phyloP scores from a whole-genome alignment of 768 basidiomycete species.

The Kockovaella imperatae region DNA sequence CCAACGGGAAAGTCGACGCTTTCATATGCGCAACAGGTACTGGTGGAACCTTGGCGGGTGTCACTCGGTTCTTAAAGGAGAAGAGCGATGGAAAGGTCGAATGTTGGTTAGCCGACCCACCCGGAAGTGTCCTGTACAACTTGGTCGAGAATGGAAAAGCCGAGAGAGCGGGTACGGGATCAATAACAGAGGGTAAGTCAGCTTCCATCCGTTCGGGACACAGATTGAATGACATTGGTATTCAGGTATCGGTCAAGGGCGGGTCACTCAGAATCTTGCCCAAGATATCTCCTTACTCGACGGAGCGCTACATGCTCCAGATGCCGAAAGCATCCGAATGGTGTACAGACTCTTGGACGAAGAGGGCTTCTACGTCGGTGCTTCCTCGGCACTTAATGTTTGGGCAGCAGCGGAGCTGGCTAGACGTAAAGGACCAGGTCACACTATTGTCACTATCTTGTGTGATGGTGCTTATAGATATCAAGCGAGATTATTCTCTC shows the following conservation, averaged over 20 bases:
- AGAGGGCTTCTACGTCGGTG: conserved; percentile 91
- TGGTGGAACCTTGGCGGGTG: conserved; percentile 89
- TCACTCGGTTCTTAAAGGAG: conserved; percentile 75
- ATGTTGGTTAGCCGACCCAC: conserved; percentile 93
- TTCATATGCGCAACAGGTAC: conserved; percentile 94
- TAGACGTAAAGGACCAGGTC: conserved; percentile 72
- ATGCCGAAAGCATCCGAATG: conserved; percentile 85
- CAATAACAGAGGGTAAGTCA: conserved; percentile 44
- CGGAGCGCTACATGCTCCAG: conserved; percentile 78
- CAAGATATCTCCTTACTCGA: conserved; percentile 69
- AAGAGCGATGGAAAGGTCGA: conserved; percentile 68
- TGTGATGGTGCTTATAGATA: conserved; percentile 90
- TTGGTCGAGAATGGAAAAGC: conserved; percentile 65
- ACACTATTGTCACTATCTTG: conserved; percentile 73
- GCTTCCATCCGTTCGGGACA: background rate
- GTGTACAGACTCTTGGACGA: conserved; percentile 83
- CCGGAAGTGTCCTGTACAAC: conserved; percentile 82
- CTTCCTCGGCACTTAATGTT: conserved; percentile 87
- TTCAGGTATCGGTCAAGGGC: conserved; percentile 90
- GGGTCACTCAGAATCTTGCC: conserved; percentile 81
- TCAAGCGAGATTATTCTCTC: conserved; percentile 90
- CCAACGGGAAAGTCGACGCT: conserved; percentile 62
- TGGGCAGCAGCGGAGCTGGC: conserved; percentile 88
- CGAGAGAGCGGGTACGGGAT: conserved; percentile 40
- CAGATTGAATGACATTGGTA: background rate